These are phyloP conservation scores for Bjerkandera adusta DNA, from an alignment of 1,284 basidiomycete species.

Conservation along the genomic window DNA sequence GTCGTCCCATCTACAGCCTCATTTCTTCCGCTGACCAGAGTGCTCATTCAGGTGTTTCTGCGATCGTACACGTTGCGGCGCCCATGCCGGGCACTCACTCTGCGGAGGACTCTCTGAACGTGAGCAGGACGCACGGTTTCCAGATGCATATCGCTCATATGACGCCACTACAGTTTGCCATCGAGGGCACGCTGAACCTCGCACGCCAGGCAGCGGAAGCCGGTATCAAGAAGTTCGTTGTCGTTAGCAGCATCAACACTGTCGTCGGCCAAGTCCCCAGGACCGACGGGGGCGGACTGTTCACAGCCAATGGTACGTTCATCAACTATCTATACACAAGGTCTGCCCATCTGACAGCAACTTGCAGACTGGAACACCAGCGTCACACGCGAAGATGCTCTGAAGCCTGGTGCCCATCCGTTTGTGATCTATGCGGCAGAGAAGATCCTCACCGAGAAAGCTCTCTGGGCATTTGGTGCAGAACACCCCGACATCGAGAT, in stretches of 20 bases:
- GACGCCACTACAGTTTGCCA: conserved; percentile 20
- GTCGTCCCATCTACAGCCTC: background rate
- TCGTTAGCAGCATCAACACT: conserved; percentile 26
- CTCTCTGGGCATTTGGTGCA: conserved; percentile 26
- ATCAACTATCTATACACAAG: background rate
- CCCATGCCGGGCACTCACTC: conserved; percentile 15
- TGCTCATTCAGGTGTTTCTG: conserved; percentile 17
- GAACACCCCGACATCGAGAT: conserved; percentile 24
- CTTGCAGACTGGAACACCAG: conserved; percentile 23
- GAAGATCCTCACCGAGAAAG: conserved; percentile 25
- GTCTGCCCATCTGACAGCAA: background rate
- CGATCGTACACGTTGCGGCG: conserved; percentile 24
- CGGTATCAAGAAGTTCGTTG: conserved; percentile 28
- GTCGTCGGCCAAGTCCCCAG: too few relatives aligned
- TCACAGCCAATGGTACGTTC: too few relatives aligned
- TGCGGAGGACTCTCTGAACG: conserved; percentile 17
- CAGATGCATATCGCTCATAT: background rate
- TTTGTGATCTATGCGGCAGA: conserved; percentile 17
- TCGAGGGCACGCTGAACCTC: conserved; percentile 29
- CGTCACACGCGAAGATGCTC: conserved; percentile 18
- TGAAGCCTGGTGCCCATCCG: conserved; percentile 11
- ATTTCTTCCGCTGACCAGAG: background rate
- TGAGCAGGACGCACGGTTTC: conserved; percentile 2
- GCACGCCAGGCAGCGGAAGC: conserved; percentile 27
- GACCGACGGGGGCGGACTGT: too few relatives aligned